Conservation (phyloP, 78 protist genomes). For the Polysphondylium violaceum region DNA sequence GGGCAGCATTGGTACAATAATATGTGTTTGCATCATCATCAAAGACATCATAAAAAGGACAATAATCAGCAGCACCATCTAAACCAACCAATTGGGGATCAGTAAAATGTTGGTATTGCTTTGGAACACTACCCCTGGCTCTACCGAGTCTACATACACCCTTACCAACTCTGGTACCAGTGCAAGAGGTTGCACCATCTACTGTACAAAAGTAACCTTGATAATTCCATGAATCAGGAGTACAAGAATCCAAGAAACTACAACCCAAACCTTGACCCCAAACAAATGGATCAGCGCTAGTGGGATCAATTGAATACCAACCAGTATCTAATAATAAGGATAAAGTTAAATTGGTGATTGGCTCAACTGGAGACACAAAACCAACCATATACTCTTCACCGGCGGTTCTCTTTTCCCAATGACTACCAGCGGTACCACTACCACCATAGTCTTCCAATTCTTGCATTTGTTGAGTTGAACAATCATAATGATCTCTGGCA, state of each 20-base stretch:
- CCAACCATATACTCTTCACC: constrained; percentile 76
- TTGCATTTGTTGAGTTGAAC: constrained; percentile 5
- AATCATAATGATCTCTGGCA: constrained; percentile 42
- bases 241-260: constrained; percentile 4
- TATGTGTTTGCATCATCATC: background rate
- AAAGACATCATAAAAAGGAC: constrained; percentile 16
- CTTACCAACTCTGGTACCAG: constrained; percentile 38
- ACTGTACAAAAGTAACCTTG: constrained; percentile 7
- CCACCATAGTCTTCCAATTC: constrained; percentile 80
- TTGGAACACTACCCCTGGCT: background rate
- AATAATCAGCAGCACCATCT: constrained; percentile 9
- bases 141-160: background rate
- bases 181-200: background rate
- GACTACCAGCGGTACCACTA: constrained; percentile 76
- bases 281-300: background rate
- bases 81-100: constrained; percentile 1
- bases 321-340: constrained; percentile 38
- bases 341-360: constrained; percentile 39
- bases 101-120: constrained; percentile 21
- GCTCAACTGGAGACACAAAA: constrained; percentile 40
- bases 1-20: background rate
- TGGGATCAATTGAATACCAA: constrained; percentile 33
- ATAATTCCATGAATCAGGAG: background rate
- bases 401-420: constrained; percentile 75
- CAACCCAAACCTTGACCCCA: constrained; percentile 29